A percentile compares a stretch with the other conserved stretches of the same genome.
These are phyloP conservation scores for Heritiera littoralis DNA, from an alignment of 345 rosid species.

Conservation along the genomic window DNA sequence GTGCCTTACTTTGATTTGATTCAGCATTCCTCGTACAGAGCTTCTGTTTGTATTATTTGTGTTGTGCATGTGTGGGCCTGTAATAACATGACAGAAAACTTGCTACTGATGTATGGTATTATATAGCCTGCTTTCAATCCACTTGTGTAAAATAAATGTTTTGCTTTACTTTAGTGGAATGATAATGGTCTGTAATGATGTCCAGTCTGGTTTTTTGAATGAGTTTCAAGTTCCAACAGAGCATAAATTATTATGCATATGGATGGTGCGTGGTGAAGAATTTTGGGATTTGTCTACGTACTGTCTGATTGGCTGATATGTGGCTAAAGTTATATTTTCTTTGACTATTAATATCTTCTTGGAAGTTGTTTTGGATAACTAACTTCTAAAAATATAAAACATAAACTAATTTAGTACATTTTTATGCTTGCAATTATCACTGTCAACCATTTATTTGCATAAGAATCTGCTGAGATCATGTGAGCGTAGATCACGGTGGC, in stretches of 20 bases:
- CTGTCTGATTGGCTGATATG: constrained; percentile 18
- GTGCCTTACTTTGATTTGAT: neutral
- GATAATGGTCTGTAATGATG: constrained; percentile 27
- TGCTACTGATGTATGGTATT: neutral
- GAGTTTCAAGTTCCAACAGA: constrained; percentile 53
- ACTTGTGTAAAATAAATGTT: constrained; percentile 10
- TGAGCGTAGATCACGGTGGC: constrained; percentile 17
- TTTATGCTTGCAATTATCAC: neutral
- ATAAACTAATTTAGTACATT: neutral
- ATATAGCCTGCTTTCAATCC: constrained; percentile 20
- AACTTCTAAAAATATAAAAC: neutral
- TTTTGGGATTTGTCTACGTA: constrained; percentile 34
- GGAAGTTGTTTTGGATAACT: constrained; percentile 24
- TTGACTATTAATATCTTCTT: constrained; percentile 18
- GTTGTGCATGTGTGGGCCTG: neutral
- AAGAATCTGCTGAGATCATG: constrained; percentile 10
- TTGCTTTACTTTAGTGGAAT: constrained; percentile 21
- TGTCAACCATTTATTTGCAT: constrained; percentile 21
- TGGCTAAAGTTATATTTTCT: constrained; percentile 14
- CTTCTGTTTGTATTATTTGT: neutral
- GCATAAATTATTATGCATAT: constrained; percentile 17
- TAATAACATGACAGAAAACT: neutral
- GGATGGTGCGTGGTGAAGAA: constrained; percentile 17
- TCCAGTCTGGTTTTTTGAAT: constrained; percentile 28
- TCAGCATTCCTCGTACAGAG: neutral